Conservation (phyloP, 257 asterid species). For the Solanum peruvianum region DNA sequence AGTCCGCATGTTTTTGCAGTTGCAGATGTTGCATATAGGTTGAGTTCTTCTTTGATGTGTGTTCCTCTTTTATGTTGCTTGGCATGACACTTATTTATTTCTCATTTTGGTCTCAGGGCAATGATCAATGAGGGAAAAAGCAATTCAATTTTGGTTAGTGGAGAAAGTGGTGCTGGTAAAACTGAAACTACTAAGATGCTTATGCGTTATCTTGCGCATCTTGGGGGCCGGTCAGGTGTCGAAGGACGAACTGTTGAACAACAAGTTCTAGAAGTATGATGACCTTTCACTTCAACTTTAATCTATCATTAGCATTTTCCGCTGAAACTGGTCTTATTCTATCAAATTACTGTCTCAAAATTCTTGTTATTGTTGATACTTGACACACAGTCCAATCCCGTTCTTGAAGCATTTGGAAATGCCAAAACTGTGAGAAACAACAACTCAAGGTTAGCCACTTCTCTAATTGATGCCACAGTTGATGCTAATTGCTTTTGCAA, state of each 20-base stretch:
- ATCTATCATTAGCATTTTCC: neutral
- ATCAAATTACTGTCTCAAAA: neutral
- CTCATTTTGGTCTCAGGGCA: slow-evolving; percentile 46
- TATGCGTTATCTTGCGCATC: slow-evolving; percentile 92
- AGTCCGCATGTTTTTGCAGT: slow-evolving; percentile 99
- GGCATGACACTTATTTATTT: slow-evolving; percentile 2
- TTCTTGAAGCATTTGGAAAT: slow-evolving; percentile 99
- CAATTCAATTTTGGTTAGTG: slow-evolving; percentile 98
- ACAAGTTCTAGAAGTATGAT: slow-evolving; percentile 93
- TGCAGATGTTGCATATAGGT: slow-evolving; percentile 97
- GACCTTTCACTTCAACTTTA: neutral
- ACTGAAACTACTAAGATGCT: slow-evolving; percentile 99
- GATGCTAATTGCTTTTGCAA: neutral
- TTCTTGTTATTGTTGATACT: slow-evolving; percentile 8
- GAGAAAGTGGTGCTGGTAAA: slow-evolving; percentile 99
- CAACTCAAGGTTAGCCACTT: slow-evolving; percentile 70
- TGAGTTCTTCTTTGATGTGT: neutral
- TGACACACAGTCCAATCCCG: slow-evolving; percentile 78
- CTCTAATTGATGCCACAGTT: neutral
- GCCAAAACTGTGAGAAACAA: slow-evolving; percentile 95
- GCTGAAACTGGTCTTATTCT: neutral
- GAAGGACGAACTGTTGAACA: slow-evolving; percentile 99
- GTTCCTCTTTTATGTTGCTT: neutral
- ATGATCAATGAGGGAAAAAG: slow-evolving; percentile 92
- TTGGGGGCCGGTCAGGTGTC: slow-evolving; percentile 97